phyloP scores from a whole-genome alignment of 2,329 filamentous ascomycete species.

The Mycosphaerelloides madeirae region DNA sequence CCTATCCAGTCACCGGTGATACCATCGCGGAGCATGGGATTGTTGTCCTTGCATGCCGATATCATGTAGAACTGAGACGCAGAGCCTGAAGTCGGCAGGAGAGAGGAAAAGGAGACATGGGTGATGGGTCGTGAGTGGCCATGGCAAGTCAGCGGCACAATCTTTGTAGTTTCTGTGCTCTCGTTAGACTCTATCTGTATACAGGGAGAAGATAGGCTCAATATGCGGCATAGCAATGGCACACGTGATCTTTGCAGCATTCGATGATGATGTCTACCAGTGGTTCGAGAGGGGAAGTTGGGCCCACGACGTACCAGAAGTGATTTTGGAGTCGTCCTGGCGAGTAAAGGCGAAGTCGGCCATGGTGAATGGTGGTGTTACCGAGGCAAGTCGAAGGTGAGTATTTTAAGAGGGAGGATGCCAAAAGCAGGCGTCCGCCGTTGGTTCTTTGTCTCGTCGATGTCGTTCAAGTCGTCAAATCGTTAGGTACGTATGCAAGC shows the following conservation, averaged over 20 bases:
- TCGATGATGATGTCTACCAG: no score
- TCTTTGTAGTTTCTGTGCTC: conserved; percentile 44
- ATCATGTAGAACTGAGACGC: conserved; percentile 70
- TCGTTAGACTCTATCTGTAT: neutral
- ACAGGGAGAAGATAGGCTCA: no score
- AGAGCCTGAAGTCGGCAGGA: conserved; percentile 45
- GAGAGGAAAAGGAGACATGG: conserved; percentile 81
- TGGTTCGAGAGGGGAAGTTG: no score
- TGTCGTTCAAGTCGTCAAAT: neutral
- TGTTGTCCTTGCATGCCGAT: conserved; percentile 79
- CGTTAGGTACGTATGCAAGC: neutral
- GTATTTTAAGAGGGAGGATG: neutral
- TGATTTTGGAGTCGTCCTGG: conserved; percentile 30
- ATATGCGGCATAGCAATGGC: no score
- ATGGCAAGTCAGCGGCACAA: conserved; percentile 88
- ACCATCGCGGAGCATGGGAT: conserved; percentile 96
- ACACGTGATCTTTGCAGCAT: no score
- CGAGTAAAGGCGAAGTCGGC: conserved; percentile 33
- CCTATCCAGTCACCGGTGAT: conserved; percentile 97
- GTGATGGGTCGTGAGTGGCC: conserved; percentile 90
- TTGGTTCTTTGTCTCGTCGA: neutral
- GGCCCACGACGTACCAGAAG: conserved; percentile 22
- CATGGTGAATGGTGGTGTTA: conserved; percentile 16
- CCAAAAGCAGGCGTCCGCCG: neutral
- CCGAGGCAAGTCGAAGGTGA: no score